Evolutionary conservation across 2,329 filamentous ascomycete genomes (phyloP), one percentile per base, ranked within the genome.

Genomic region (Pseudovirgaria hyperparasitica): DNA sequence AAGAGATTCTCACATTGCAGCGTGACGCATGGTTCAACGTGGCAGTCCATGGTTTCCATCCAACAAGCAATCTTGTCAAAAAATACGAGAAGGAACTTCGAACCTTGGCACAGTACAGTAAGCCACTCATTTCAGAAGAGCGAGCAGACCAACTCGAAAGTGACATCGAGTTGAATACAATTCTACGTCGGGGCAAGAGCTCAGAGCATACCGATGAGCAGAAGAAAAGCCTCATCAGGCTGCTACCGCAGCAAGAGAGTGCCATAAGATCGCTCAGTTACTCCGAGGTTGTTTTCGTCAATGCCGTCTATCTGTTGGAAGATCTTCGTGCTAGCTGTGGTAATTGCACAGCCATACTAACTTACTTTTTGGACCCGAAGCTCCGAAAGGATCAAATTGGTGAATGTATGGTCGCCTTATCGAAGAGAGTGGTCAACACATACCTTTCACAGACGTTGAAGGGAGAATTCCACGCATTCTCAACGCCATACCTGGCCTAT

Each of bases 21-120:
- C 76, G 87, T 27, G 86, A 98, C 62, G 82, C 84, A 5, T 99
- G 90, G 90, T 96, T 94, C 59, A 99, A 98, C 45, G 84, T 96
- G 35, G 82, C 86, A 13, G 80, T 93, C 1, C 90, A 98, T 50
- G 90, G 86, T 4, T 92, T 96, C 48, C 77, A 76, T 7, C 65
- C 78, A 8, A 69, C 70, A 10, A 87, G 84, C 0, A 69, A 76
- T 10, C 70, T 80, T 29, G 81, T 77, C 11, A 77, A 76, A 47
- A 70, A 72, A 38, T 73, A 92, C 42, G 55, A 75, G 26, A 68
- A 77, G 31, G 85, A 94, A 46, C 65, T 99, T 12, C 74, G 81
- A 14, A 65, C 82, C 19, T 76, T 99, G 48, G 87, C 92, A 2
- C 72, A 84, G 27, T 76, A 93, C 53, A 93, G 86, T 9, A 76